Evolutionary conservation across 2,329 filamentous ascomycete genomes (phyloP).

Genomic region (Hypoxylon sp.): DNA sequence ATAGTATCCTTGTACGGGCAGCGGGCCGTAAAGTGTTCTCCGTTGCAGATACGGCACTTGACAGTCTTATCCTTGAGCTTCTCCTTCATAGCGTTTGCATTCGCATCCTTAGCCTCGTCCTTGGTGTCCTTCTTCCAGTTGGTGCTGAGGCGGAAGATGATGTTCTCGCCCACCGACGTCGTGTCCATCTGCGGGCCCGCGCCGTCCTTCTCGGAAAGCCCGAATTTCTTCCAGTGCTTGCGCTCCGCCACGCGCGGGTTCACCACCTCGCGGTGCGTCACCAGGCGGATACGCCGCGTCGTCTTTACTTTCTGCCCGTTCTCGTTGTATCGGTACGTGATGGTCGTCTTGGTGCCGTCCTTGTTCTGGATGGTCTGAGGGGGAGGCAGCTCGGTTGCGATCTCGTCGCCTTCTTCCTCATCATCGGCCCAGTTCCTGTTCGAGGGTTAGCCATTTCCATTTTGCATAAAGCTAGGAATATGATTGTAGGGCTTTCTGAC

Average conservation of each 20-base stretch:
- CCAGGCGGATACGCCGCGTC: conserved; percentile 94
- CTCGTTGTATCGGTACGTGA: conserved; percentile 92
- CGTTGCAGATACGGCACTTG: conserved; percentile 99
- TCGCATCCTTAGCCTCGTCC: conserved; percentile 81
- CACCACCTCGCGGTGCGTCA: conserved; percentile 90
- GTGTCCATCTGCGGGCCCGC: conserved; percentile 89
- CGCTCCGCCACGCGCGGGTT: conserved; percentile 98
- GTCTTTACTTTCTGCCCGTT: conserved; percentile 97
- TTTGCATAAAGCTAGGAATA: not conserved
- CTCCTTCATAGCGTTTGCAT: conserved; percentile 81
- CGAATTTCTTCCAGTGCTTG: conserved; percentile 94
- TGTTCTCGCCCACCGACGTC: conserved; percentile 96
- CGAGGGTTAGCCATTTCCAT: conserved; percentile 20
- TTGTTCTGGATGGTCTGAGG: conserved; percentile 95
- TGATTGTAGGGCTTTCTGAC: conserved; percentile 17
- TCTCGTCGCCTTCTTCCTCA: conserved; percentile 88
- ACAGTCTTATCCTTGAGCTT: conserved; percentile 99
- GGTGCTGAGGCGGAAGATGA: conserved; percentile 91
- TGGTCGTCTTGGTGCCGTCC: conserved; percentile 96
- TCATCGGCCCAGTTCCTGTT: conserved; percentile 91
- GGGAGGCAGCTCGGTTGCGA: conserved; percentile 78
- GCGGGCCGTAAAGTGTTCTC: conserved; percentile 98
- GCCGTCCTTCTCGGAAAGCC: conserved; percentile 86
- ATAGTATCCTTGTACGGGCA: conserved; percentile 99
- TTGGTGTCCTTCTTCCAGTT: conserved; percentile 95